These are phyloP conservation scores for Phytophthora sansomeana DNA, from an alignment of 352 stramenopile genomes.

Conservation along the genomic window DNA sequence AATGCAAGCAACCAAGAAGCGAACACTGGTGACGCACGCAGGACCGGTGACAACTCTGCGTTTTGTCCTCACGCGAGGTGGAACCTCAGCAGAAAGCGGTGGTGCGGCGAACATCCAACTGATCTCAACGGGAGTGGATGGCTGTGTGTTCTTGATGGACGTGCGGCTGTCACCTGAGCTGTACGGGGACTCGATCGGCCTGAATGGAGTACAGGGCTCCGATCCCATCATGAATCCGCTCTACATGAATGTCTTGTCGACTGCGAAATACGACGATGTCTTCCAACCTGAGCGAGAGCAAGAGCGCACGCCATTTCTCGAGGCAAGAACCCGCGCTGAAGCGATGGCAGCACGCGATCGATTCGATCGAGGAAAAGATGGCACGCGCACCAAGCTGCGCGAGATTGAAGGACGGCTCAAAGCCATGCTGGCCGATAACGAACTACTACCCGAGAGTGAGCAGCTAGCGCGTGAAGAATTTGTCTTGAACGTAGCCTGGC, in stretches of 20 bases:
- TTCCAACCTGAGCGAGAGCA: slow-evolving; percentile 62
- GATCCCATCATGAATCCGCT: slow-evolving; percentile 52
- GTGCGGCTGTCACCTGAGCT: slow-evolving; percentile 49
- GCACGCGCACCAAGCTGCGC: slow-evolving; percentile 64
- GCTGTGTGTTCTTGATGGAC: slow-evolving; percentile 74
- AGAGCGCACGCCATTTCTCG: slow-evolving; percentile 51
- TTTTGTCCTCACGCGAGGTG: slow-evolving; percentile 48
- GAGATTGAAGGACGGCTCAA: slow-evolving; percentile 77
- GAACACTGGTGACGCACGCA: slow-evolving; percentile 60
- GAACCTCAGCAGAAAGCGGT: slow-evolving; percentile 6
- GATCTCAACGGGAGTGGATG: slow-evolving; percentile 69
- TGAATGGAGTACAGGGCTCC: slow-evolving; percentile 7
- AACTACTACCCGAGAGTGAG: slow-evolving; percentile 67
- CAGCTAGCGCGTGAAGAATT: slow-evolving; percentile 89
- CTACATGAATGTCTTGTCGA: slow-evolving; percentile 69
- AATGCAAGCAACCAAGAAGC: slow-evolving; percentile 73
- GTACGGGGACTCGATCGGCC: slow-evolving; percentile 30
- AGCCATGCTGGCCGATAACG: slow-evolving; percentile 75
- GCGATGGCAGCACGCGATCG: slow-evolving; percentile 51
- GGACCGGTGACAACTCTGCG: slow-evolving; percentile 64
- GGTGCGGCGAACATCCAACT: slow-evolving; percentile 50
- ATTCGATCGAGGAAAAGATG: slow-evolving; percentile 75
- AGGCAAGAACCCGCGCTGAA: slow-evolving; percentile 45
- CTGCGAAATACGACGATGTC: slow-evolving; percentile 73
- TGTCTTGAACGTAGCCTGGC: slow-evolving; percentile 87